Evolutionary conservation across 2,329 filamentous ascomycete species (phyloP), one percentile per base, ranked within the genome.

Genomic region (Venturia carpophila): DNA sequence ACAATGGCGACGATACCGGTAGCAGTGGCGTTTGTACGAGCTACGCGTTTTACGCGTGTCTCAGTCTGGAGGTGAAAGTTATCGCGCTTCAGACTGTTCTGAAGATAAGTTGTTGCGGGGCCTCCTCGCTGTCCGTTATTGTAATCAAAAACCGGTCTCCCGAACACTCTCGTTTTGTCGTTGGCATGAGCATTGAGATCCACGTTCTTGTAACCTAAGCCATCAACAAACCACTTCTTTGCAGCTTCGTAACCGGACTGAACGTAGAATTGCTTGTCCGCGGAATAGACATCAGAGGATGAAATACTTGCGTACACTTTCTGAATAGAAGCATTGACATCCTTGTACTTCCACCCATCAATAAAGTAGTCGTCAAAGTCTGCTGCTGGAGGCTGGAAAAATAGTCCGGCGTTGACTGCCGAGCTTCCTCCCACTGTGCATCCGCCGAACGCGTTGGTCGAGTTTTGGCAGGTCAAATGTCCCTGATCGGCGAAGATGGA

Each of bases 351-450:
- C 82, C 82, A 84, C 17, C 79, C 79, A 0, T 71, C 67, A 0
- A 80, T 80, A 63, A 79, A 79, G 62, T 80, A 82, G 9, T 76
- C 71, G 68, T 83, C 79, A 75, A 79, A 83, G 67, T 84, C 82
- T 1, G 78, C 79, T 1, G 79, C 77, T 0, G 81, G 81, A 6
- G 82, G 81, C 67, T 83, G 77, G 67, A 83, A 82, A 70, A 78
- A 83, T 1, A 83, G 70, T 10, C 81, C 81, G 6, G 81, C 82
- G 65, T 84, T 84, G 71, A 84, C 81, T 11, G 82, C 80, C 60
- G 78, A 81, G 65, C 77, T 79, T 10, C 82, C 82, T 5, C 82
- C 81, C 17, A 83, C 74, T 0, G 79, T 79, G 69, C 82, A 84
- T 37, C 78, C 82, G 30, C 79, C 75, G 67, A 76, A 82, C 11